Conservation (phyloP, 2,329 filamentous ascomycete genomes). For the Sporothrix humicola region DNA sequence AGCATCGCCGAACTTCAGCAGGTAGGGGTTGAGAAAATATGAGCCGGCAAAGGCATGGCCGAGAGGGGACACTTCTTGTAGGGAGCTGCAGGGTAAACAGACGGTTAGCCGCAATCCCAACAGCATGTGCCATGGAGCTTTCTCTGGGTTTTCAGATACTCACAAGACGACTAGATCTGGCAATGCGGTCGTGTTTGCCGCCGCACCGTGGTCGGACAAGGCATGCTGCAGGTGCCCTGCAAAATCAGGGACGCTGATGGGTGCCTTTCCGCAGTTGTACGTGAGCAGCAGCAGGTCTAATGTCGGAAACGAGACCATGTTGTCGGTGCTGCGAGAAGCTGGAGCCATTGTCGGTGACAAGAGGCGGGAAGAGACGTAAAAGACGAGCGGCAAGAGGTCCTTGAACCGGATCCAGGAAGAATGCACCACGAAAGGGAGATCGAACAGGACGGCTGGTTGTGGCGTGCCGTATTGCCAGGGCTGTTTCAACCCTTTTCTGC, state of each 20-base stretch:
- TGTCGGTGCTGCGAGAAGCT: constrained; percentile 29
- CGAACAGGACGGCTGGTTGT: neutral
- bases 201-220: constrained; percentile 49
- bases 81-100: constrained; percentile 57
- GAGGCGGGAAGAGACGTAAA: neutral
- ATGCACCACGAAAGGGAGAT: neutral
- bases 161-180: constrained; percentile 64
- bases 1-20: constrained; percentile 71
- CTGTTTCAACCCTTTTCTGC: neutral
- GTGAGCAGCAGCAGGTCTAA: constrained; percentile 80
- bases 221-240: constrained; percentile 69
- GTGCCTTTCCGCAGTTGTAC: constrained; percentile 82
- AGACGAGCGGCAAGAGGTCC: neutral
- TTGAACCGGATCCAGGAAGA: neutral
- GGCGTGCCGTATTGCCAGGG: constrained; percentile 12
- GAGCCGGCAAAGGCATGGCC: constrained; percentile 84
- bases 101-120: neutral
- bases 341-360: constrained; percentile 12
- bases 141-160: constrained; percentile 42
- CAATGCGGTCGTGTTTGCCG: constrained; percentile 50
- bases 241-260: constrained; percentile 73
- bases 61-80: constrained; percentile 90
- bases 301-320: constrained; percentile 50
- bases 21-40: constrained; percentile 76
- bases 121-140: neutral